Evolutionary conservation across 2,329 filamentous ascomycete genomes (phyloP).

Genomic region (Penicillium hesseltinei): DNA sequence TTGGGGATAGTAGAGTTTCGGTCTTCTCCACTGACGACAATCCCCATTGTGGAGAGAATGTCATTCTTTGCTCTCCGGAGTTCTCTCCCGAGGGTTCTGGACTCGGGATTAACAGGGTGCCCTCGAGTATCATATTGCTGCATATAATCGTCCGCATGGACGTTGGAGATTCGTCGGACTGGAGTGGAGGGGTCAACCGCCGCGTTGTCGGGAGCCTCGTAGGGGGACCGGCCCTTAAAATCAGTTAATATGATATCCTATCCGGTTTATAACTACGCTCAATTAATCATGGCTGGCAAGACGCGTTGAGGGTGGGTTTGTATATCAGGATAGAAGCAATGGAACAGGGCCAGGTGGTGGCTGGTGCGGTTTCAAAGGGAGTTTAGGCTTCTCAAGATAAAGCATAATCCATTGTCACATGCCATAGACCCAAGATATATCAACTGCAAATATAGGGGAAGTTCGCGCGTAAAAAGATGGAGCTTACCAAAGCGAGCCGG

Average conservation of each 20-base stretch:
- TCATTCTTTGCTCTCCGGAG: slow-evolving; percentile 52
- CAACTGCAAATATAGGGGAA: not conserved
- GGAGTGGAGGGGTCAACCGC: slow-evolving; percentile 21
- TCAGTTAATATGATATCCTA: slow-evolving; percentile 20
- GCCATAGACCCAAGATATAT: not conserved
- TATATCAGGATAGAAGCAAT: not conserved
- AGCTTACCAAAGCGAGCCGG: slow-evolving; percentile 47
- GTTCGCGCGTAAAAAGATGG: slow-evolving; percentile 1
- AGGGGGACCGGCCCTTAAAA: slow-evolving; percentile 46
- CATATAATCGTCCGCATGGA: slow-evolving; percentile 44
- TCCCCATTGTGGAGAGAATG: slow-evolving; percentile 50
- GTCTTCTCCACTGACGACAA: slow-evolving; percentile 46
- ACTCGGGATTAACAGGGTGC: slow-evolving; percentile 47
- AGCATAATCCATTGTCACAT: not conserved
- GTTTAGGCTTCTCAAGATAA: not conserved
- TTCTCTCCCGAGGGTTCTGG: slow-evolving; percentile 39
- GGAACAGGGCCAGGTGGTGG: not conserved
- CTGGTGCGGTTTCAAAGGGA: not conserved
- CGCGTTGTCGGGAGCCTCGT: slow-evolving; percentile 41
- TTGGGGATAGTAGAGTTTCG: slow-evolving; percentile 34
- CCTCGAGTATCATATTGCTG: slow-evolving; percentile 50
- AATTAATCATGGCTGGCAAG: not conserved
- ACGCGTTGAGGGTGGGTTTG: not conserved
- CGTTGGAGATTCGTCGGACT: slow-evolving; percentile 24
- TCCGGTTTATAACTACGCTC: not conserved